Conservation (phyloP, 768 basidiomycete species). For the Amanita muscaria region DNA sequence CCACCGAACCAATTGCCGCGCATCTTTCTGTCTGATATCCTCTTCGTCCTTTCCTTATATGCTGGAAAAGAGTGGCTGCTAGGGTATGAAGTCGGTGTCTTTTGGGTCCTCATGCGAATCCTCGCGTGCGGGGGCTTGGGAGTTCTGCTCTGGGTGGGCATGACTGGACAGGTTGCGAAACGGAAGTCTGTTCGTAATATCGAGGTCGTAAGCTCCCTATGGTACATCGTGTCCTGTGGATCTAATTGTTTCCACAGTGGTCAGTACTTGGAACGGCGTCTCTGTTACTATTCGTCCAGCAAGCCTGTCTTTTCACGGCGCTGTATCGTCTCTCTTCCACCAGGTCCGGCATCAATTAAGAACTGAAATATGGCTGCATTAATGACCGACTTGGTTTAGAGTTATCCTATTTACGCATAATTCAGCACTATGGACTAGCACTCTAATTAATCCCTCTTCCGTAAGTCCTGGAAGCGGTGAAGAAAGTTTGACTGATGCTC, state of each 20-base stretch:
- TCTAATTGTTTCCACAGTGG: slow-evolving; percentile 38
- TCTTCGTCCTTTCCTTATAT: slow-evolving; percentile 55
- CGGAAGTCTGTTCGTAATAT: slow-evolving; percentile 54
- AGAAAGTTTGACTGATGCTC: background rate
- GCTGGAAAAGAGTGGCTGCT: slow-evolving; percentile 62
- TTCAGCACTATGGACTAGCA: slow-evolving; percentile 56
- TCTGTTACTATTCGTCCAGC: slow-evolving; percentile 57
- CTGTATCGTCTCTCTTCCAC: slow-evolving; percentile 58
- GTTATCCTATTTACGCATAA: slow-evolving; percentile 65
- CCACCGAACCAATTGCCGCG: slow-evolving; percentile 44
- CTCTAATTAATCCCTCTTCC: slow-evolving; percentile 38
- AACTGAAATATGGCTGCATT: slow-evolving; percentile 1
- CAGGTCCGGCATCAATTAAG: slow-evolving; percentile 37
- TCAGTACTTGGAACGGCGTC: slow-evolving; percentile 62
- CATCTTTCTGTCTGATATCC: slow-evolving; percentile 50
- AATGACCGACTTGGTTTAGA: slow-evolving; percentile 29
- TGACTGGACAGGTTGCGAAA: slow-evolving; percentile 44
- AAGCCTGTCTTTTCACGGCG: slow-evolving; percentile 58
- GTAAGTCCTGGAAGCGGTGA: slow-evolving; percentile 25
- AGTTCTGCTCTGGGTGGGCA: slow-evolving; percentile 49
- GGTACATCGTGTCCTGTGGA: slow-evolving; percentile 7
- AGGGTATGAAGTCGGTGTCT: slow-evolving; percentile 56
- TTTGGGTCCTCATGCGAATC: slow-evolving; percentile 71
- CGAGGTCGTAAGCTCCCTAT: slow-evolving; percentile 6
- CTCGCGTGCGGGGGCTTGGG: slow-evolving; percentile 66